Conservation (phyloP, 305 asterid genomes). For the Fraxinus nigra region DNA sequence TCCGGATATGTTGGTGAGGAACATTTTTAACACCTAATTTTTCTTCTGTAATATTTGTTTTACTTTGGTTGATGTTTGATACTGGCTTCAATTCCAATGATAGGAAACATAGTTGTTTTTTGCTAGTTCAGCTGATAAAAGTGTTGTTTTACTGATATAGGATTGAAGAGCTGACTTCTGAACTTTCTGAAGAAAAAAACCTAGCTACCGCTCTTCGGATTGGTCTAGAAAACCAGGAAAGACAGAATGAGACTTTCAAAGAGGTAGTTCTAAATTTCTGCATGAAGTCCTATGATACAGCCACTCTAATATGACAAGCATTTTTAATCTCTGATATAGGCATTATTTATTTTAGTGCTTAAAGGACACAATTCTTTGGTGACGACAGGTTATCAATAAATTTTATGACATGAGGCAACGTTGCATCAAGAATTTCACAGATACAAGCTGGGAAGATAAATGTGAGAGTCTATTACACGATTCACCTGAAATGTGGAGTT, state of each 20-base stretch:
- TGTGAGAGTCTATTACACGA: constrained; percentile 69
- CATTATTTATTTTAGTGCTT: neutral
- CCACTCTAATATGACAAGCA: neutral
- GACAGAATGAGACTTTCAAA: constrained; percentile 52
- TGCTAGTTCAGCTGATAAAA: neutral
- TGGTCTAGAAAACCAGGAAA: constrained; percentile 53
- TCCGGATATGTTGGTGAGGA: neutral
- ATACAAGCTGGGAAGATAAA: constrained; percentile 71
- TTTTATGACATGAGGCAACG: constrained; percentile 71
- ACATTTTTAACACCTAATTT: neutral
- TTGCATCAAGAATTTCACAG: constrained; percentile 38
- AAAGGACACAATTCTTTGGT: constrained; percentile 16
- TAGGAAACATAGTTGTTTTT: constrained; percentile 1
- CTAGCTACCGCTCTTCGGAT: constrained; percentile 37
- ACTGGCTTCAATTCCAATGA: constrained; percentile 6
- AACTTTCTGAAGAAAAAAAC: constrained; percentile 62
- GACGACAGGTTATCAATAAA: constrained; percentile 68
- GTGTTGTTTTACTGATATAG: constrained; percentile 36
- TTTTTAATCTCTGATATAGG: neutral
- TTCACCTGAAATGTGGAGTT: constrained; percentile 75
- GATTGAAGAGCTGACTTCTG: constrained; percentile 66
- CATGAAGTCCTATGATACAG: constrained; percentile 14
- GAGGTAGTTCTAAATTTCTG: constrained; percentile 48
- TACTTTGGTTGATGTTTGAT: constrained; percentile 15
- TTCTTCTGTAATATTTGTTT: constrained; percentile 2